Evolutionary conservation across 345 rosid genomes (phyloP), one percentile per base, ranked within the genome.

Genomic region (Eucalyptus sp.): DNA sequence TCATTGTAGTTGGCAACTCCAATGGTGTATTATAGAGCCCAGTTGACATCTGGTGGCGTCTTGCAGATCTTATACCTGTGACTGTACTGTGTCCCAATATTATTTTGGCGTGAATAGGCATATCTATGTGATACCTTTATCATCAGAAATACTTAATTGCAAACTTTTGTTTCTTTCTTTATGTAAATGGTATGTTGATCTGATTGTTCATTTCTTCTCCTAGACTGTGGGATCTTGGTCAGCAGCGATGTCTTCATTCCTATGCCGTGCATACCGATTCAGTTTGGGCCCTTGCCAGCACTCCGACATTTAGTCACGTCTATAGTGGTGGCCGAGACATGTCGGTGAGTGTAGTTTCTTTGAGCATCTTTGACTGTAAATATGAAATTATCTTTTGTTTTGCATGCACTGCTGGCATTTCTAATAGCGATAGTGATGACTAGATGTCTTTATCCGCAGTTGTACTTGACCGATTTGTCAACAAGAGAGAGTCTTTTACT

Each of bases 221-320:
- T 91, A 98, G 99, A 93, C 93, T 98, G 88, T 98, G 99, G 99
- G 99, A 98, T 92, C 96, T 98, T 92, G 99, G 99, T 90, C 99
- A 97, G 95, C 99, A 98, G 92, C 96, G 99, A 85, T 98, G 99
- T 89, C 87, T 98, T 91, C 99, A 98, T 93, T 97, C 99, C 80
- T 98, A 98, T 93, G 99, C 99, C 31, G 99, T 98, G 90, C 99
- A 98, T 91, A 98, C 99, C 66, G 99, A 98, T 94, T 98, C 99
- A 92, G 99, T 98, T 86, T 98, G 99, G 99, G 98, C 99, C 46
- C 99, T 98, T 94, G 99, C 99, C 86, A 96, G 99, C 95, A 94
- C 96, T 87, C 95, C 99, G 37, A 90, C 99, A 31, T 97, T 98
- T 92, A 96, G 92, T 94, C 99, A 98, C 89, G 99, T 97, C 91